Evolutionary conservation across 441 rosid species (phyloP).

Genomic region (Mallotus japonicus): DNA sequence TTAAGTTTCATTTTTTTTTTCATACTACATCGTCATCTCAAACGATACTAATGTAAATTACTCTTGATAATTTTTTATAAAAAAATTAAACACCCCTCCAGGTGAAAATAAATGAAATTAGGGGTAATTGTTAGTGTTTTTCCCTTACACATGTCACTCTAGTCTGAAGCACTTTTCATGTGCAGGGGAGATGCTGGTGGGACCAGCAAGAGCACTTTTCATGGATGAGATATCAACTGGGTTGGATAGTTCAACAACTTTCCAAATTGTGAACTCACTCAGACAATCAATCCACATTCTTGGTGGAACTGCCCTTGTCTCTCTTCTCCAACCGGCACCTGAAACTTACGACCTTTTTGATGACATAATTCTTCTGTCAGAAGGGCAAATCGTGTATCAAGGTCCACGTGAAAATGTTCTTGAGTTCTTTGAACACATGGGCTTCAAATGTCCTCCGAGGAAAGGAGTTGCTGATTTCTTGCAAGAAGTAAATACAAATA

Average conservation of each 20-base stretch:
- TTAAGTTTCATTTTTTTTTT: too few species aligned
- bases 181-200: constrained; percentile 74
- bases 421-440: constrained; percentile 54
- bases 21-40: too few species aligned
- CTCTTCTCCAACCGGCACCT: constrained; percentile 83
- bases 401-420: constrained; percentile 63
- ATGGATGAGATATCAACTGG: constrained; percentile 87
- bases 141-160: too few species aligned
- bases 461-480: constrained; percentile 76
- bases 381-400: constrained; percentile 60
- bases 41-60: too few species aligned
- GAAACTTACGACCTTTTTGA: constrained; percentile 74
- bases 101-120: too few species aligned
- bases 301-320: constrained; percentile 56
- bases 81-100: too few species aligned
- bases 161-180: too few species aligned
- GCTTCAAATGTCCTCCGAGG: constrained; percentile 70
- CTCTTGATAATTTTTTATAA: too few species aligned
- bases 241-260: constrained; percentile 66
- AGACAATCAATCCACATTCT: constrained; percentile 55
- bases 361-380: constrained; percentile 62
- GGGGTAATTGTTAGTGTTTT: too few species aligned
- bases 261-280: constrained; percentile 55
- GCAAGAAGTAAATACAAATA: constrained; percentile 48
- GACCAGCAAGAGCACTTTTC: constrained; percentile 56